These are phyloP conservation scores for Fistulinella staudtii DNA, from an alignment of 1,284 basidiomycete species.

Conservation along the genomic window DNA sequence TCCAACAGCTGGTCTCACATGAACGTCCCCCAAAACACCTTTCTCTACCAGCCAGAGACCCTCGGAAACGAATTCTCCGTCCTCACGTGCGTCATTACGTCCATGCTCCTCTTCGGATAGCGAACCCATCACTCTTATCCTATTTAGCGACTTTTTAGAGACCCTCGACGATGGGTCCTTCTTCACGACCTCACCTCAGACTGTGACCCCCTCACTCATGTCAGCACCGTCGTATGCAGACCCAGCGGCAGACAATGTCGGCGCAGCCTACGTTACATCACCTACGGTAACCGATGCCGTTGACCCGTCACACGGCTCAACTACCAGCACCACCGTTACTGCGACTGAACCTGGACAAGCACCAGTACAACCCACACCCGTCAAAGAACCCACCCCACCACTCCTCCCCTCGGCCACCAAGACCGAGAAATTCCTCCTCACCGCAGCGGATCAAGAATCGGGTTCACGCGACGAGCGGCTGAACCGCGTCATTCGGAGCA, in stretches of 20 bases:
- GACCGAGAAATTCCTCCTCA: conserved; percentile 87
- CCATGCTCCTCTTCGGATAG: no score
- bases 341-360: no score
- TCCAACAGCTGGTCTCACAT: conserved; percentile 47
- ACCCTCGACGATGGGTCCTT: conserved; percentile 71
- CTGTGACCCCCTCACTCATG: conserved; percentile 48
- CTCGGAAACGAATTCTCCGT: conserved; percentile 80
- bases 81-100: conserved; percentile 61
- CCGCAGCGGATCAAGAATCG: conserved; percentile 91
- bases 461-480: conserved; percentile 90
- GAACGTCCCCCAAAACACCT: conserved; percentile 43
- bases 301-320: conserved; percentile 14
- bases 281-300: conserved; percentile 12
- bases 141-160: conserved; percentile 71
- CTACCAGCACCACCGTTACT: no score
- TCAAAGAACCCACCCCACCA: conserved; percentile 29
- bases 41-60: conserved; percentile 64
- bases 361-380: no score
- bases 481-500: conserved; percentile 90
- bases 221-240: conserved; percentile 40
- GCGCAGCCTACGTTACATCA: conserved; percentile 13
- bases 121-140: neutral
- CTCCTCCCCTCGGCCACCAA: conserved; percentile 69
- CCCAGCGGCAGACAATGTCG: conserved; percentile 9
- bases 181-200: conserved; percentile 50